Percentiles rank a stretch among this genome's conserved stretches.
Evolutionary conservation across 2,329 filamentous ascomycete species (phyloP).

Genomic region (Dactylonectria estremocensis): DNA sequence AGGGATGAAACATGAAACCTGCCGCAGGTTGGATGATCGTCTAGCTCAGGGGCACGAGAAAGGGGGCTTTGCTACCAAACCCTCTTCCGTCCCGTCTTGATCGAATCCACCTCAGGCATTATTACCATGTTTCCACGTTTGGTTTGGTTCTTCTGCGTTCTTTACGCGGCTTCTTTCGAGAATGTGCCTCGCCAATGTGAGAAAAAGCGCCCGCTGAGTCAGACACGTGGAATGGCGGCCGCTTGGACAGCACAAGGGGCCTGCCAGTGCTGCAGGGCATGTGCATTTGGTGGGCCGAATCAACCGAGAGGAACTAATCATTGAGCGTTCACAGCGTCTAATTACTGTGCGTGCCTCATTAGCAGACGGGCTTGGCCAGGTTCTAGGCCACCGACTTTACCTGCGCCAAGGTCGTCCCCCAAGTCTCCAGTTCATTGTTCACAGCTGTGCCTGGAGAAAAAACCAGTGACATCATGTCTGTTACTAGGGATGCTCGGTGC

Average conservation of each 20-base stretch:
- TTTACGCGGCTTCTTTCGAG: neutral
- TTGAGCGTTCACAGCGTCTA: too few relatives aligned
- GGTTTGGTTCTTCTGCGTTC: constrained; percentile 5
- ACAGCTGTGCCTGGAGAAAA: too few relatives aligned
- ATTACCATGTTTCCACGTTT: neutral
- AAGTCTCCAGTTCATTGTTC: neutral
- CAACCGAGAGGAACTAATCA: neutral
- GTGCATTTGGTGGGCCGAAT: neutral
- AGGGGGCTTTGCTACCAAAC: constrained; percentile 8
- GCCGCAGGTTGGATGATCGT: constrained; percentile 24
- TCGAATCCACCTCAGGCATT: constrained; percentile 12
- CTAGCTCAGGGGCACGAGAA: neutral
- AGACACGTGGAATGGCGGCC: constrained; percentile 31
- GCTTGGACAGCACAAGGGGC: constrained; percentile 19
- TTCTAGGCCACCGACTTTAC: neutral
- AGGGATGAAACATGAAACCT: constrained; percentile 44
- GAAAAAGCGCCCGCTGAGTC: constrained; percentile 13
- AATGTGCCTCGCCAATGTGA: neutral
- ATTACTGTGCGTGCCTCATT: neutral
- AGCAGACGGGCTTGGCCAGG: constrained; percentile 1
- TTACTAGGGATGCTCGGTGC: neutral
- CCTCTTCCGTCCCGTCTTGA: constrained; percentile 26
- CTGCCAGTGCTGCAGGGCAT: constrained; percentile 4
- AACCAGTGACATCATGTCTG: neutral
- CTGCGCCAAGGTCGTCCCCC: neutral